Evolutionary conservation across 495 filamentous ascomycete species (phyloP), one percentile per base, ranked within the genome.

Genomic region (Xylaria sp.): DNA sequence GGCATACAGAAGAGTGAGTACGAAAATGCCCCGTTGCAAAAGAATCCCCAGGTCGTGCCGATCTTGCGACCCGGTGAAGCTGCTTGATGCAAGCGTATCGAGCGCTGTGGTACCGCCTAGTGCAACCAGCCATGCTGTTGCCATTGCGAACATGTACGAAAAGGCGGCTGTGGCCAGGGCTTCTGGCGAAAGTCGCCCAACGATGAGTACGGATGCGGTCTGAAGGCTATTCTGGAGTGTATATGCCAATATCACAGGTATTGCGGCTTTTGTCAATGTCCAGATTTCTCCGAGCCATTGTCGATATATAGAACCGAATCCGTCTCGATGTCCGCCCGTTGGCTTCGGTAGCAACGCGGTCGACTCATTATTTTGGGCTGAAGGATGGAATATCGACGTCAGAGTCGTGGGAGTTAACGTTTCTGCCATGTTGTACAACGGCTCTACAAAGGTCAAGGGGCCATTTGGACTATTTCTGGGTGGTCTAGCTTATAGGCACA

Each of bases 31-130:
- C 26, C 93, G 84, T 77, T 97, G 94, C 14, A 97, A 84, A 14
- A 97, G 82, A 43, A 97, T 86, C 1, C 94, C 94, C 19, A 97
- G 87, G 76, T 95, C 92, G 73, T 94, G 89, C 71, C 90, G 93
- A 77, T 96, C 92, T 70, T 88, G 85, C 69, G 93, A 95, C 0
- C 92, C 93, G 0, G 94, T 97, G 77, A 93, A 97, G n/a, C 89
- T 90, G 21, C 91, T 92, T 0, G 93, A 95, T 15, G 92, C 93
- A 15, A 97, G 84, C 0, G 94, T 97, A 80, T 97, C 94, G 41
- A 97, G 83, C 2, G 94, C 94, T 1, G 93, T 98, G 2, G 94
- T 95, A 7, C 95, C 95, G n/a, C 95, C 95, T 4, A 98, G 84
- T 0, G 90, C 95, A 75, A 98, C 92, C 63, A 98, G 85, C 95